Percentiles rank a stretch among this genome's conserved stretches.
Evolutionary conservation across 768 basidiomycete genomes (phyloP).

Genomic region (Boletus reticuloceps): DNA sequence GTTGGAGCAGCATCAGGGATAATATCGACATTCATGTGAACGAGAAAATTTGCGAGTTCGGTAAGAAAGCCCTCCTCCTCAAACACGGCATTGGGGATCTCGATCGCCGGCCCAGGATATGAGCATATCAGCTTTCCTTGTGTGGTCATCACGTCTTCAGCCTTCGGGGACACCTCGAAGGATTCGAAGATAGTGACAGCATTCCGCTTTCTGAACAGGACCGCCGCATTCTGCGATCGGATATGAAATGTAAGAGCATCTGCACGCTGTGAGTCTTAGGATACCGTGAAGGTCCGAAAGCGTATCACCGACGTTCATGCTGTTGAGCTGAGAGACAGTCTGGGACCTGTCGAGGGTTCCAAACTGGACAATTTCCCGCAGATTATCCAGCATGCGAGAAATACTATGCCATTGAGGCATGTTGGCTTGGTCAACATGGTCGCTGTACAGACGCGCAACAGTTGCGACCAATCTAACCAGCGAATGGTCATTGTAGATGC

Average conservation of each 20-base stretch:
- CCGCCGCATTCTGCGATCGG: constrained; percentile 46
- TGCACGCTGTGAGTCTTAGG: constrained; percentile 12
- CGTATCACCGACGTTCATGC: constrained; percentile 22
- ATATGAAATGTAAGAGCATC: constrained; percentile 40
- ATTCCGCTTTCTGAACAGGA: constrained; percentile 37
- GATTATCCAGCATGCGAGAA: constrained; percentile 29
- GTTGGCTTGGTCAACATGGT: not conserved
- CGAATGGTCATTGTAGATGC: constrained; percentile 22
- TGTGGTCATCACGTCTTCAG: constrained; percentile 34
- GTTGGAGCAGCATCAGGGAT: constrained; percentile 33
- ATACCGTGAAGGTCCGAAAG: not conserved
- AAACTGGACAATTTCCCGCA: constrained; percentile 5
- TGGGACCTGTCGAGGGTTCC: constrained; percentile 2
- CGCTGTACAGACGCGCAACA: constrained; percentile 18
- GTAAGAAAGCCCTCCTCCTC: constrained; percentile 29
- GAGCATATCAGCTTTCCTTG: constrained; percentile 44
- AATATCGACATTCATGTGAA: constrained; percentile 29
- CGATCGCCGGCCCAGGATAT: constrained; percentile 45
- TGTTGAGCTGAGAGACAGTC: constrained; percentile 14
- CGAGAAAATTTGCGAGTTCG: constrained; percentile 40
- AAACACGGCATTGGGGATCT: constrained; percentile 30
- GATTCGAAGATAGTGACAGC: constrained; percentile 38
- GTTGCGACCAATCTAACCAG: constrained; percentile 23
- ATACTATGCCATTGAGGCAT: constrained; percentile 30
- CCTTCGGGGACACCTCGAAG: constrained; percentile 44